Evolutionary conservation across 371 early-diverging fungal genomes (phyloP), one percentile per base, ranked within the genome.

Genomic region (Mucor circinelloides): DNA sequence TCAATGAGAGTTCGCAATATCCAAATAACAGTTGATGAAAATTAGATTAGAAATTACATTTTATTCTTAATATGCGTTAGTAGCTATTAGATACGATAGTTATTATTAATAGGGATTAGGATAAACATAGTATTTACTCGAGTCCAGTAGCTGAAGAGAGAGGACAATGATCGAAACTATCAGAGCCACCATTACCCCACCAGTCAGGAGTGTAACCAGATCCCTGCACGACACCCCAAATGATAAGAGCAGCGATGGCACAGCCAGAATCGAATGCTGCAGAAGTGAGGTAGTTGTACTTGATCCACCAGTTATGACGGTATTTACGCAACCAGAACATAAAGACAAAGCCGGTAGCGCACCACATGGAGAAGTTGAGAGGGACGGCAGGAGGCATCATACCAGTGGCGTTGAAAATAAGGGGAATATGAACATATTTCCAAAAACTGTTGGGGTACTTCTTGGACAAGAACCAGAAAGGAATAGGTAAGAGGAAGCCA

Each of bases 201-300:
- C 83, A 82, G 9, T 74, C 54, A 6, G 67, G 59, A 5, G 57
- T 60, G 12, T 67, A 76, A 2, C 66, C 69, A 17, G 70, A 66
- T 4, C 80, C 79, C 8, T 60, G 56, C 2, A 66, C 50, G 31
- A 82, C 80, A 63, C 76, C 83, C 67, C 79, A 87, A 62, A 87
- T 85, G 23, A 87, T 56, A 10, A 89, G 36, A 7, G 74, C 80
- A 36, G 78, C 69, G 9, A 88, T 64, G 6, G 85, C 86, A 19
- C 78, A 74, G 30, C 91, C 93, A n/a, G 90, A 87, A 67, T 92
- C 92, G 55, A 92, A 74, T 2, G 89, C 92, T 6, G 92, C 92
- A 7, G 92, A 90, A 7, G 92, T 79, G 13, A 91, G 82, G 67
- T 91, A 92, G 72, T 87, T 90, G 72, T 90, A 91, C 32, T 87